Base-by-base conservation (phyloP, 768 basidiomycete genomes). In the Mycena latifolia region DNA sequence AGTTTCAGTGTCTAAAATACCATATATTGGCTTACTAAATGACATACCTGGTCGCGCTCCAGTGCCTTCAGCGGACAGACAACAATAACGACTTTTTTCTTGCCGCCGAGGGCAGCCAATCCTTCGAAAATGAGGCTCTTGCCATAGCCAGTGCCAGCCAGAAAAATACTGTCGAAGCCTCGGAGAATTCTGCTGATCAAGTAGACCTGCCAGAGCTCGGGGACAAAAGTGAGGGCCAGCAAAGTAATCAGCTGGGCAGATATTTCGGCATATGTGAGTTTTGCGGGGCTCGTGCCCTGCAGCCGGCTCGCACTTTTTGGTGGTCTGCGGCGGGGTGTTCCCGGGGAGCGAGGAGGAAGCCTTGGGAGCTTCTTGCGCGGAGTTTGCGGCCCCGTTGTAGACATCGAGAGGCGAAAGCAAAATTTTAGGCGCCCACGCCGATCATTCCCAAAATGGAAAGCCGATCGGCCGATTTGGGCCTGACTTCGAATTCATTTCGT, bases 21-120 rank as follows among this genome's bases (percentile, higher is more conserved):
- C 37, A 37, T 7, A 17, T 37, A 15, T 3, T 9, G 37, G 8
- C 3, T 75, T n/a, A 33, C 11, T 33, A 33, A 33, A 5, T 33
- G 31, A 66, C 70, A 28, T 50, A 76, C 76, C 73, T 77, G 76
- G 52, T 77, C 75, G n/a, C 57, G 45, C 56, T 75, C 74, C 1
- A 76, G 61, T 1, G 76, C 75, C 50, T 77, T 77, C n/a, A 77
- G 50, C 1, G 76, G 76, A 46, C 73, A 59, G 5, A 76, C 70
- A 8, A 77, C 72, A 28, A 77, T 48, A 3, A 76, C 71, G 0
- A 71, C 51, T 45, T 67, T 69, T 20, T 43, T 60, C 24, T 63
- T 41, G 7, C 61, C 66, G 27, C 63, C 65, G 7, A 76, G 50
- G 9, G 50, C 63, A 0, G 74, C 73, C 10, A 76, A 31, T 18